Conservation (phyloP, 306 rosid genomes). For the Cicer judaicum region DNA sequence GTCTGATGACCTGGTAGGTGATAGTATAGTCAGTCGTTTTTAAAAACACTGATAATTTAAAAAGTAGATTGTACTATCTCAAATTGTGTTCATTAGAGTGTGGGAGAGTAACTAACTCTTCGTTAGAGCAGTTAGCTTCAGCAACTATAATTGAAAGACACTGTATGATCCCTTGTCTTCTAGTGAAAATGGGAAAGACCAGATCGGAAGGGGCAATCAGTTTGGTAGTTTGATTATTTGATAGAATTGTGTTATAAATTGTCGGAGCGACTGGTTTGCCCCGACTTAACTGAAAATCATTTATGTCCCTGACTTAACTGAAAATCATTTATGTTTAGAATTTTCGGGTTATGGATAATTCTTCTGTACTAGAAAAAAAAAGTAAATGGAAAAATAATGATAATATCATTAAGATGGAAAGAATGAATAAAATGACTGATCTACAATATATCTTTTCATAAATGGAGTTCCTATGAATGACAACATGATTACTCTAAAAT, state of each 20-base stretch:
- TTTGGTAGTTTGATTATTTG: not conserved
- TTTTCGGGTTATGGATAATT: not conserved
- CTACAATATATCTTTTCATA: conserved; percentile 39
- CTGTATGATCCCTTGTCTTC: not conserved
- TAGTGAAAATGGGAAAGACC: not conserved
- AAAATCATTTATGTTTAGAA: conserved; percentile 1
- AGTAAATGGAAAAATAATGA: conserved; percentile 11
- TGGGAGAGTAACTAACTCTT: not conserved
- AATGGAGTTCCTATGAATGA: conserved; percentile 38
- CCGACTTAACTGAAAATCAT: not conserved
- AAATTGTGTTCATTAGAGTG: not conserved
- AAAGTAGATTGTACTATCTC: conserved; percentile 1
- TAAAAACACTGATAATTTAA: not conserved
- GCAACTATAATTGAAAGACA: not conserved
- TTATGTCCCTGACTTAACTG: not conserved
- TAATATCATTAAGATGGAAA: conserved; percentile 48
- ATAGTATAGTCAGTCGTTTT: not conserved
- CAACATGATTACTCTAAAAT: conserved; percentile 35
- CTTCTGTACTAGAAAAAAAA: not conserved
- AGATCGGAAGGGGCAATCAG: not conserved
- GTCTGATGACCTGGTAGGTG: not conserved
- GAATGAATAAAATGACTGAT: conserved; percentile 70
- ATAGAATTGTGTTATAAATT: not conserved
- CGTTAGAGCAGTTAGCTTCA: not conserved
- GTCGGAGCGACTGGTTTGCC: not conserved